Evolutionary conservation across 1,284 basidiomycete genomes (phyloP).

Genomic region (Heterobasidion annosum): DNA sequence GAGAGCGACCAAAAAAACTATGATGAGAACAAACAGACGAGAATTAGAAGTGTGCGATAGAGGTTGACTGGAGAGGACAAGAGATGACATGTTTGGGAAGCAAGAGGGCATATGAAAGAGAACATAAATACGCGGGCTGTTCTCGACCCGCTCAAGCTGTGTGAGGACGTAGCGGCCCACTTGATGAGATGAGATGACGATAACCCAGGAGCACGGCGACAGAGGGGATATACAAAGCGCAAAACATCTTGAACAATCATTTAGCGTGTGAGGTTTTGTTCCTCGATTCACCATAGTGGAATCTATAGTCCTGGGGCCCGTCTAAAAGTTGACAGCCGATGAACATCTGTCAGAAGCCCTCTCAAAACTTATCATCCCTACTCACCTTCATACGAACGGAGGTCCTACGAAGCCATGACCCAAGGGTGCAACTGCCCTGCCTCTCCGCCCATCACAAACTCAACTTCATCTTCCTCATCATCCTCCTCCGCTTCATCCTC

Average conservation of each 20-base stretch:
- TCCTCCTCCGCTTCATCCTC: constrained; percentile 11
- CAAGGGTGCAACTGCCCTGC: constrained; percentile 8
- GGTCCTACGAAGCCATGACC: constrained; percentile 1
- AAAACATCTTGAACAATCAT: neutral
- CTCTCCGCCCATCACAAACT: constrained; percentile 34
- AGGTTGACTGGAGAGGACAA: neutral
- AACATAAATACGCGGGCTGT: neutral
- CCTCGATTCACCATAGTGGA: too few species aligned
- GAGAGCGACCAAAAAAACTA: neutral
- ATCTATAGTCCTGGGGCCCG: neutral
- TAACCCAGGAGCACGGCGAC: neutral
- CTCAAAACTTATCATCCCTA: neutral
- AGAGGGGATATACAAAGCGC: neutral
- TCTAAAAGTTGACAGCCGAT: neutral
- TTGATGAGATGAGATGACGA: neutral
- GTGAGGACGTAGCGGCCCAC: neutral
- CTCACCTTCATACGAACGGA: neutral
- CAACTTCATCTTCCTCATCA: constrained; percentile 40
- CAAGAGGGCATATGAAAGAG: neutral
- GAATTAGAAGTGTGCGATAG: neutral
- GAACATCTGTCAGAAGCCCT: too few species aligned
- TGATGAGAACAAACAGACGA: neutral
- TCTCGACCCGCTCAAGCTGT: neutral
- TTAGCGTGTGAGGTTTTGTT: too few species aligned
- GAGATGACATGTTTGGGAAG: neutral